Base-by-base conservation (phyloP, 176 grass and related monocot genomes). In the Rhynchospora breviuscula region DNA sequence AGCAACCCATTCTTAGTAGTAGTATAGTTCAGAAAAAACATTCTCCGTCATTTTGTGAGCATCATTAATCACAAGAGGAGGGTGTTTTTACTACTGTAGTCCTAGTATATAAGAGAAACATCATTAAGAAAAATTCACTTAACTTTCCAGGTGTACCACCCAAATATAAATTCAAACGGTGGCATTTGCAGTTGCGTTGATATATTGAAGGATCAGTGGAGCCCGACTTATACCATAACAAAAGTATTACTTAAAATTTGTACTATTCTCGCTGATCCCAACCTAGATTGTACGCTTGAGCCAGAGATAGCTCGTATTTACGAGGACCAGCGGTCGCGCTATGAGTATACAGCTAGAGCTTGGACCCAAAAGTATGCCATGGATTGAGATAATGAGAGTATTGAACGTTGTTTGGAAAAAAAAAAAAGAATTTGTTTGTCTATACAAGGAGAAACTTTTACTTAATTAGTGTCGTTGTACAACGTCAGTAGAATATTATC, bases 321-420 rank as follows among this genome's bases (percentile, higher is more conserved):
- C 80, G 84, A 88, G 59, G 78, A 83, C 13, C 70, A 84, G 25
- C 81, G 70, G 62, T 58, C 57, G 3, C 86, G 81, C n/a, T 88
- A 84, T 0, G 86, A 88, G 69, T 81, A 88, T 19, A 84, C 80
- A 0, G 86, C 86, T 52, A 74, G 86, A 46, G 63, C 86, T 78
- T 88, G 86, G 86, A 88, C 86, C 11, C 86, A 84, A 59, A 88
- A 79, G 67, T 88, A 88, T 59, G 86, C 86, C 6, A 83, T 83
- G 62, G 69, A 68, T 25, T 84, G 67, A 84, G 18, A 22, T 0
- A 40, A 40, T 46, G 21, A 81, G 31, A 49, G 33, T 67, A 52
- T 23, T 56, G 51, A 78, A 13, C 26, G 18, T 77, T 12, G 49
- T 13, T 15, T 11, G 52, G 0, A 12, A 29, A 14, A 3, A 76